Evolutionary conservation across 768 basidiomycete species (phyloP).

Genomic region (Dioszegia crocea): DNA sequence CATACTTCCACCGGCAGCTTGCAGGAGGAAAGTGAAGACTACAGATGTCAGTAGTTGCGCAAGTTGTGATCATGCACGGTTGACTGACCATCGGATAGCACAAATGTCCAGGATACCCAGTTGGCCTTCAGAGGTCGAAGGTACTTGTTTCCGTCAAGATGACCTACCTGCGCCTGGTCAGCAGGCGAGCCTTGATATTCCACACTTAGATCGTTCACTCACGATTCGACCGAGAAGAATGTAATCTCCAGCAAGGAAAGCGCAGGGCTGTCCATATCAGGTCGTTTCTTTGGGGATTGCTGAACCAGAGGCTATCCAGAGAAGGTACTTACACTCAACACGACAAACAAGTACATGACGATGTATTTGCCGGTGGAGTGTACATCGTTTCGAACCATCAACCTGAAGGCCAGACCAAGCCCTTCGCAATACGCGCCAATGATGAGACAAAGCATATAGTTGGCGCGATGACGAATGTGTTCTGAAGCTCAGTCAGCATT

Average conservation of each 20-base stretch:
- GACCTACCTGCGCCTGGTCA: conserved; percentile 7
- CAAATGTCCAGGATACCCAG: conserved; percentile 41
- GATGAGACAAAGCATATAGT: conserved; percentile 43
- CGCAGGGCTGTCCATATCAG: conserved; percentile 35
- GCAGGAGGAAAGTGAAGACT: conserved; percentile 48
- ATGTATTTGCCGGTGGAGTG: conserved; percentile 45
- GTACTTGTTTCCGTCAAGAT: conserved; percentile 34
- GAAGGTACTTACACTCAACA: conserved; percentile 34
- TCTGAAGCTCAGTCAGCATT: conserved; percentile 2
- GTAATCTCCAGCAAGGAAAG: conserved; percentile 48
- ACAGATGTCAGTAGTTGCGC: not conserved
- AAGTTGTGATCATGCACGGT: not conserved
- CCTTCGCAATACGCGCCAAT: conserved; percentile 47
- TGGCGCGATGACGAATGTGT: conserved; percentile 23
- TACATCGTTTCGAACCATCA: conserved; percentile 40
- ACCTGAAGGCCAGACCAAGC: conserved; percentile 40
- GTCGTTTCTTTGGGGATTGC: too few relatives aligned
- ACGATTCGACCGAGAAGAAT: conserved; percentile 45
- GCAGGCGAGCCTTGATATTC: too few relatives aligned
- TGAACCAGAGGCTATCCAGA: too few relatives aligned
- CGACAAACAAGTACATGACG: conserved; percentile 45
- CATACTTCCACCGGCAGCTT: conserved; percentile 48
- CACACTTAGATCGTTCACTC: not conserved
- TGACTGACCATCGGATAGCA: conserved; percentile 44
- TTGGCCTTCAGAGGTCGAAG: conserved; percentile 41